Conservation (phyloP, 1,284 basidiomycete genomes). For the Cryptococcus sp. region DNA sequence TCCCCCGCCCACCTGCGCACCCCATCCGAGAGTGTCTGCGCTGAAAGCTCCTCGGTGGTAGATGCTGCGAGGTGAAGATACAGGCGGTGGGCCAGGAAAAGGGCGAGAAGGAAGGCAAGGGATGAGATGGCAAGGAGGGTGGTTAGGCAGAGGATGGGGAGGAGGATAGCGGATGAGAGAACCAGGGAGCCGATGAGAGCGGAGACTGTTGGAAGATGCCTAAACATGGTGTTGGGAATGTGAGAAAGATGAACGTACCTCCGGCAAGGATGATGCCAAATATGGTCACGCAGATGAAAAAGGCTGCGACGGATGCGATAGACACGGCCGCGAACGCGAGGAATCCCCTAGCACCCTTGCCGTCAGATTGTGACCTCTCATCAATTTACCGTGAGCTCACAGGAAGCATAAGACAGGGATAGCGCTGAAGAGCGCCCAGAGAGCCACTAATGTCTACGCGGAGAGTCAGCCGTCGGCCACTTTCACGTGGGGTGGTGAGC, state of each 20-base stretch:
- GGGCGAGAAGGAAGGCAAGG: conserved; percentile 28
- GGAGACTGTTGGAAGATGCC: neutral
- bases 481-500: neutral
- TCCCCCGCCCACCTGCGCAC: conserved; percentile 29
- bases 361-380: neutral
- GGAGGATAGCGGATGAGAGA: conserved; percentile 27
- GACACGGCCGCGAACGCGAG: conserved; percentile 1
- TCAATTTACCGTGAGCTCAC: conserved; percentile 17
- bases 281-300: conserved; percentile 3
- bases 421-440: conserved; percentile 33
- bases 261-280: conserved; percentile 4
- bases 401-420: conserved; percentile 32
- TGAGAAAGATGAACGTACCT: neutral
- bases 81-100: conserved; percentile 42
- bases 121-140: conserved; percentile 24
- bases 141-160: conserved; percentile 38
- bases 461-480: neutral
- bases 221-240: neutral
- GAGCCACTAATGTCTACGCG: conserved; percentile 35
- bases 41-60: conserved; percentile 1
- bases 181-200: conserved; percentile 23
- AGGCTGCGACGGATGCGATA: conserved; percentile 4
- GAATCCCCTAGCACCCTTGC: conserved; percentile 3
- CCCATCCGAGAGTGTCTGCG: conserved; percentile 8
- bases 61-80: conserved; percentile 32